phyloP scores from a whole-genome alignment of 768 basidiomycete genomes.

The Boletales sp. region DNA sequence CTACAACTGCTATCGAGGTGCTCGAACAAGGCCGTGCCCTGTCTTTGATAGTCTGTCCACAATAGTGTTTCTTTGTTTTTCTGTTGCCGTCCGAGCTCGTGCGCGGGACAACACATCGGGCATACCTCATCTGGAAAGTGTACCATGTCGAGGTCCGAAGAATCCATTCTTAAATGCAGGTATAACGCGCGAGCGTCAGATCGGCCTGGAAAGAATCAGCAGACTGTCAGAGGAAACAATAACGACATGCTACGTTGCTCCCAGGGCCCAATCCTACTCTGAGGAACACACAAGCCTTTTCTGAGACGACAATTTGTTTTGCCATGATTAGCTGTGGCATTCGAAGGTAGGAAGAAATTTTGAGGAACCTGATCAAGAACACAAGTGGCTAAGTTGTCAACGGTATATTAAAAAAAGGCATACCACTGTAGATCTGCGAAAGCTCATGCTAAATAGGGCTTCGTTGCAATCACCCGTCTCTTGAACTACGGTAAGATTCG shows the following conservation, averaged over 20 bases:
- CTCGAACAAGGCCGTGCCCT: no score
- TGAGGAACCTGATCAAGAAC: slow-evolving; percentile 55
- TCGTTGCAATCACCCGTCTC: no score
- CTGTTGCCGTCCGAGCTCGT: no score
- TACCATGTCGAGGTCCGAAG: slow-evolving; percentile 93
- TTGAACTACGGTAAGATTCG: no score
- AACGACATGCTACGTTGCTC: slow-evolving; percentile 47
- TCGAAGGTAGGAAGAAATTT: slow-evolving; percentile 76
- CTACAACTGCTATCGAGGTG: no score
- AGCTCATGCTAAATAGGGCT: slow-evolving; percentile 48
- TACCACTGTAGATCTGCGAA: slow-evolving; percentile 93
- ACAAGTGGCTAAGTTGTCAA: neutral
- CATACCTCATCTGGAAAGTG: slow-evolving; percentile 89
- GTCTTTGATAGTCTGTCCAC: slow-evolving; percentile 83
- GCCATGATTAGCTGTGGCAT: slow-evolving; percentile 93
- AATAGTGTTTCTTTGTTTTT: slow-evolving; percentile 85
- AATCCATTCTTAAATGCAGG: slow-evolving; percentile 79
- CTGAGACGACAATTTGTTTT: slow-evolving; percentile 72
- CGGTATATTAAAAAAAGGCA: neutral
- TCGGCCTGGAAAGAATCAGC: slow-evolving; percentile 54
- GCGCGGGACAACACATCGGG: no score
- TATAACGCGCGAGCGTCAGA: slow-evolving; percentile 89
- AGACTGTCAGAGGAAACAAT: neutral
- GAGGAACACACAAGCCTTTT: slow-evolving; percentile 80
- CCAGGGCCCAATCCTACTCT: slow-evolving; percentile 87